These are phyloP conservation scores for Dunaliella sp. DNA, from an alignment of 139 green algal genomes.

Conservation along the genomic window DNA sequence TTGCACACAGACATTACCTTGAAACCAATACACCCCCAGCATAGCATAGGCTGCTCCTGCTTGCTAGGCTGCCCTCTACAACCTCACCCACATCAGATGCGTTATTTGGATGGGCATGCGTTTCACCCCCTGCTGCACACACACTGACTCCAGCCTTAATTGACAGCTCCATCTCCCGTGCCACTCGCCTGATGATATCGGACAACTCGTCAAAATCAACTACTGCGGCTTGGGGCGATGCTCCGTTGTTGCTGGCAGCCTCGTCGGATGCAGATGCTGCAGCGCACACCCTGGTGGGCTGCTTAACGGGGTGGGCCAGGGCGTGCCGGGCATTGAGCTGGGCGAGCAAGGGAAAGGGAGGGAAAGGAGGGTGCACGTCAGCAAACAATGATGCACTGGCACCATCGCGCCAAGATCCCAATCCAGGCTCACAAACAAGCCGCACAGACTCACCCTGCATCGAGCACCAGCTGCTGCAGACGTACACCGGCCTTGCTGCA, in stretches of 20 bases:
- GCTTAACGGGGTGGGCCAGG: too few species aligned
- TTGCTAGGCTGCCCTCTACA: background rate
- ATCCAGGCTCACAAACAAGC: too few species aligned
- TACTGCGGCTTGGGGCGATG: background rate
- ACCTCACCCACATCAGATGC: background rate
- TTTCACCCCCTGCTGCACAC: background rate
- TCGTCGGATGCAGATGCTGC: background rate
- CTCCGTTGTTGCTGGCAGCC: background rate
- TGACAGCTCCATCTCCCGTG: background rate
- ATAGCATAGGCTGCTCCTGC: background rate
- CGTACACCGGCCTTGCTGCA: too few species aligned
- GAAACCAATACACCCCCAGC: background rate
- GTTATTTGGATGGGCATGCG: background rate
- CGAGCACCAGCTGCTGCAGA: too few species aligned
- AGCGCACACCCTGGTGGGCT: too few species aligned
- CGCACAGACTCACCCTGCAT: too few species aligned
- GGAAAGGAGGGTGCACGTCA: too few species aligned
- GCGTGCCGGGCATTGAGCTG: too few species aligned
- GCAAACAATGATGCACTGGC: too few species aligned
- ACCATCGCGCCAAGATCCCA: too few species aligned
- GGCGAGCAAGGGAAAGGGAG: too few species aligned
- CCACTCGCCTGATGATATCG: slow-evolving; percentile 15
- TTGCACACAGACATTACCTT: background rate
- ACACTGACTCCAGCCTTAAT: background rate
- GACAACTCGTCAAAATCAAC: slow-evolving; percentile 84